Percentiles rank a stretch among this genome's conserved stretches.
Evolutionary conservation across 2,329 filamentous ascomycete species (phyloP).

Genomic region (Endoconidiophora polonica): DNA sequence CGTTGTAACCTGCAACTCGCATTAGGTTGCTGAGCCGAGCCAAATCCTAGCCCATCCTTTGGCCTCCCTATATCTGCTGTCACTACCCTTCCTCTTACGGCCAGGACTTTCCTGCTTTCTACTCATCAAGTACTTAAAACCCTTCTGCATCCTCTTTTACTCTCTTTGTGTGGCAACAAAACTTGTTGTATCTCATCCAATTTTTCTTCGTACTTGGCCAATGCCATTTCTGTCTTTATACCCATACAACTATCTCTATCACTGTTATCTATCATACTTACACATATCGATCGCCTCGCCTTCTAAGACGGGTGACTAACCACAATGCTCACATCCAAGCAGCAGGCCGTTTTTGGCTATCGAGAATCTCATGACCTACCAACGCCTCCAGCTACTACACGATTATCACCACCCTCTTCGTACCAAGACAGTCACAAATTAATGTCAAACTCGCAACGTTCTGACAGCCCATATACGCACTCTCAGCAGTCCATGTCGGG

Average conservation of each 20-base stretch:
- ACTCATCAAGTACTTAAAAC: too few relatives aligned
- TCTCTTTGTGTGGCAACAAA: too few relatives aligned
- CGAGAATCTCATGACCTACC: conserved; percentile 45
- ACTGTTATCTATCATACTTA: neutral
- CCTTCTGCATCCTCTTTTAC: too few relatives aligned
- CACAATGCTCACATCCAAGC: conserved; percentile 45
- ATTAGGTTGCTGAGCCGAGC: too few relatives aligned
- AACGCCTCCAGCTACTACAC: conserved; percentile 38
- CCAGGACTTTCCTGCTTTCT: too few relatives aligned
- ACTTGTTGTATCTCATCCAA: too few relatives aligned
- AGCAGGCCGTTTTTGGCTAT: conserved; percentile 42
- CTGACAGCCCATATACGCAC: conserved; percentile 27
- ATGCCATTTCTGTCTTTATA: conserved; percentile 1
- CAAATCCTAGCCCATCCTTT: too few relatives aligned
- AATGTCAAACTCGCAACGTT: conserved; percentile 24
- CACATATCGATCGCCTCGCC: neutral
- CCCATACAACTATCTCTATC: neutral
- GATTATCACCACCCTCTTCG: conserved; percentile 37
- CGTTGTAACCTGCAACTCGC: too few relatives aligned
- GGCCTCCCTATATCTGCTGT: too few relatives aligned
- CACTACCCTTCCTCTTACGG: too few relatives aligned
- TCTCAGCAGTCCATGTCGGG: conserved; percentile 45
- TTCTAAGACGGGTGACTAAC: conserved; percentile 15
- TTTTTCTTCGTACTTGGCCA: too few relatives aligned
- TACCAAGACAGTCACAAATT: conserved; percentile 31